phyloP scores from a whole-genome alignment of 2,329 filamentous ascomycete genomes.

The Rugonectria rugulosa region DNA sequence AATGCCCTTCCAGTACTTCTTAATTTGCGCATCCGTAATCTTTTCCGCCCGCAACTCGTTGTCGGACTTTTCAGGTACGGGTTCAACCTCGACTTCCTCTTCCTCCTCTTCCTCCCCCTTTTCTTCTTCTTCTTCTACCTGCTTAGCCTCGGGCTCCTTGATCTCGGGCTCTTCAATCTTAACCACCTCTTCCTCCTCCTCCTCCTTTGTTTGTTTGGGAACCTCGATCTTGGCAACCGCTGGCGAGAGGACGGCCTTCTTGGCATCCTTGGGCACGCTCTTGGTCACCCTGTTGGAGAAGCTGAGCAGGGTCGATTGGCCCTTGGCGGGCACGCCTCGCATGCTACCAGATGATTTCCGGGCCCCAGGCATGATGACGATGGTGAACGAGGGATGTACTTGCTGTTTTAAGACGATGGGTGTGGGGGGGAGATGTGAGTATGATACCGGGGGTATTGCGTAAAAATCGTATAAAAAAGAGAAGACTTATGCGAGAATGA shows the following conservation, averaged over 20 bases:
- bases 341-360: constrained; percentile 55
- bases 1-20: constrained; percentile 78
- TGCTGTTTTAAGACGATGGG: not conserved
- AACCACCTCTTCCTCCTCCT: constrained; percentile 22
- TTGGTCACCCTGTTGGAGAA: constrained; percentile 67
- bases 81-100: constrained; percentile 34
- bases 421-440: not conserved
- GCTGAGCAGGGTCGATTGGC: constrained; percentile 61
- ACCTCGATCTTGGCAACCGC: constrained; percentile 46
- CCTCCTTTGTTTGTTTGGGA: constrained; percentile 28
- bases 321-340: constrained; percentile 49
- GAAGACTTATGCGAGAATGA: not conserved
- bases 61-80: constrained; percentile 54
- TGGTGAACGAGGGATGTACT: constrained; percentile 16
- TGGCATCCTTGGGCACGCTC: constrained; percentile 55
- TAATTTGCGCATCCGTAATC: constrained; percentile 73
- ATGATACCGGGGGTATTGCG: no score
- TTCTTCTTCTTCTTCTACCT: constrained; percentile 33
- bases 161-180: constrained; percentile 25
- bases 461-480: not conserved
- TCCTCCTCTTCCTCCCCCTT: constrained; percentile 36
- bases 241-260: constrained; percentile 51
- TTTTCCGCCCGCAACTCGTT: constrained; percentile 67
- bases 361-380: constrained; percentile 58
- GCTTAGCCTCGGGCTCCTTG: constrained; percentile 25